These are phyloP conservation scores for Tetrapisispora taiwanensis DNA, from an alignment of 805 yeast genomes.

Conservation along the genomic window DNA sequence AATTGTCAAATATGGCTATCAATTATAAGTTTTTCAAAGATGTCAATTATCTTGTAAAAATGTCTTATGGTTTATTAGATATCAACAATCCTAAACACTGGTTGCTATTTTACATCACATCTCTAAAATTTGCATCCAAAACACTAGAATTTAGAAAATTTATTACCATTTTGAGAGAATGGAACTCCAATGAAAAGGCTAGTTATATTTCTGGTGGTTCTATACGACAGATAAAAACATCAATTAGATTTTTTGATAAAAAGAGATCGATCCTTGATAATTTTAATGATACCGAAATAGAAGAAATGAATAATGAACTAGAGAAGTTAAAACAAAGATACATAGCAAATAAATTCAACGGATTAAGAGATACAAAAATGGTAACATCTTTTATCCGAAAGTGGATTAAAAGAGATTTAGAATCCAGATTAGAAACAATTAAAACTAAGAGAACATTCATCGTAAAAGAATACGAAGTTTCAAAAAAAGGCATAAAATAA, in stretches of 20 bases:
- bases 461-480: not conserved
- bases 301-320: constrained; percentile 10
- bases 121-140: constrained; percentile 13
- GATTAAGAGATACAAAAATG: constrained; percentile 14
- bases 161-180: constrained; percentile 12
- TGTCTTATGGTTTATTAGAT: constrained; percentile 8
- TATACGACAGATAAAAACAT: constrained; percentile 18
- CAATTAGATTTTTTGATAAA: not conserved
- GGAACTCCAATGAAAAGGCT: constrained; percentile 18
- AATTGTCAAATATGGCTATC: constrained; percentile 13
- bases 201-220: constrained; percentile 11
- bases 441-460: not conserved
- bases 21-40: constrained; percentile 8
- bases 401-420: constrained; percentile 11
- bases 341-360: constrained; percentile 15
- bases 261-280: not conserved
- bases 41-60: not conserved
- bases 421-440: not conserved
- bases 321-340: constrained; percentile 12
- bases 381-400: constrained; percentile 10
- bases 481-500: too few relatives aligned
- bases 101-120: constrained; percentile 17
- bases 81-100: constrained; percentile 11
- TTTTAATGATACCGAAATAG: not conserved
- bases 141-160: constrained; percentile 9